Evolutionary conservation across 108 stramenopile species (phyloP), one percentile per base, ranked within the genome.

Genomic region (Fragilaria crotonensis): DNA sequence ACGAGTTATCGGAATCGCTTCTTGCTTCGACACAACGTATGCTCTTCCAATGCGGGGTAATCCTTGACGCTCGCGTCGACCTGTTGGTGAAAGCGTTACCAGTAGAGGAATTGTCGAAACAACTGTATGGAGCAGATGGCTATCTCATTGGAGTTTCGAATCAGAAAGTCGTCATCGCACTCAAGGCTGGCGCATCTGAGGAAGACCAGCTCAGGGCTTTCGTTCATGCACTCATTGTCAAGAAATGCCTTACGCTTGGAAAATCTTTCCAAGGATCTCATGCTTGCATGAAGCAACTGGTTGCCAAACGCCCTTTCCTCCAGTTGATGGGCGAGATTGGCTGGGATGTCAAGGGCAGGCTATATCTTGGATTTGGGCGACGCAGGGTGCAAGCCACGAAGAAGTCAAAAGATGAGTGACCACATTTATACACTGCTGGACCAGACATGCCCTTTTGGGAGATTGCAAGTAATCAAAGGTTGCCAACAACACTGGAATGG

Each of bases 361-460:
- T 86, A 30, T 86, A 90, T 53, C 57, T 90, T 19, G 89, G 89
- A 20, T 90, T 83, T 72, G 52, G 68, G 17, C 45, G 22, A 33
- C 66, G 76, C 55, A 45, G 64, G 51, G 41, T 55, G 29, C 63
- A 73, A 51, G n/a, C n/a, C n/a, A n/a, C n/a, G n/a, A n/a, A n/a
- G n/a, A n/a, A n/a, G n/a, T n/a, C n/a, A n/a, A n/a, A n/a, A n/a
- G n/a, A n/a, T n/a, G n/a, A n/a, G n/a, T n/a, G n/a, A n/a, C n/a
- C n/a, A n/a, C n/a, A n/a, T n/a, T n/a, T n/a, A n/a, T n/a, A n/a
- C n/a, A n/a, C n/a, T n/a, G n/a, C n/a, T n/a, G n/a, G n/a, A n/a
- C n/a, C n/a, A n/a, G n/a, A n/a, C n/a, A n/a, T n/a, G n/a, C n/a
- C n/a, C n/a, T n/a, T n/a, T n/a, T n/a, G n/a, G n/a, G n/a, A n/a